Evolutionary conservation across 2,329 filamentous ascomycete species (phyloP).

Genomic region (Aspergillus sclerotialis): DNA sequence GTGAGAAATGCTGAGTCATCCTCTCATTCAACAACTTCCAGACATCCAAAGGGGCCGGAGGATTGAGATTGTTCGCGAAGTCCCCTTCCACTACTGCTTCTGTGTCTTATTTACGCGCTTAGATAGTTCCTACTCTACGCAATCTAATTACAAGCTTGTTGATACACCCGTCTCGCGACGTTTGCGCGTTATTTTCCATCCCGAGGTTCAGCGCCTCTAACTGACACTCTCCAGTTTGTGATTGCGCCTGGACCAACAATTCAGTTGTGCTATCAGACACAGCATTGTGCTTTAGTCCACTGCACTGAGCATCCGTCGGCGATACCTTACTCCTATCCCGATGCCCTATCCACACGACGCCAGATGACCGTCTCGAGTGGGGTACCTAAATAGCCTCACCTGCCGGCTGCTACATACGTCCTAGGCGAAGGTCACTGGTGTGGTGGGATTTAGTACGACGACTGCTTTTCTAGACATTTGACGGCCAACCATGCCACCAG

Average conservation of each 20-base stretch:
- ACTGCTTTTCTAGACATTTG: constrained; percentile 31
- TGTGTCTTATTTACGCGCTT: constrained; percentile 20
- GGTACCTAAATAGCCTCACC: constrained; percentile 21
- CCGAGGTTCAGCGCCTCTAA: not conserved
- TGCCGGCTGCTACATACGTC: constrained; percentile 14
- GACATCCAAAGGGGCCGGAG: constrained; percentile 26
- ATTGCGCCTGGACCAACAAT: constrained; percentile 3
- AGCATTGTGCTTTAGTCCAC: constrained; percentile 4
- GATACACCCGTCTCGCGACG: constrained; percentile 1
- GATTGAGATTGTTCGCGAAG: constrained; percentile 25
- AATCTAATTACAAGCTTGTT: constrained; percentile 1
- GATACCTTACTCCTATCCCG: constrained; percentile 10
- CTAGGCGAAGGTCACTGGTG: no score
- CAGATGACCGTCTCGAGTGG: constrained; percentile 21
- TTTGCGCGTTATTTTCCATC: constrained; percentile 5
- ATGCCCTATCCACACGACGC: constrained; percentile 19
- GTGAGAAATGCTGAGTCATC: constrained; percentile 3
- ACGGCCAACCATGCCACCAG: constrained; percentile 35
- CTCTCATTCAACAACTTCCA: constrained; percentile 28
- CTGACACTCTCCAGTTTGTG: constrained; percentile 6
- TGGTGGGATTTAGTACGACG: constrained; percentile 33
- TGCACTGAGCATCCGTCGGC: constrained; percentile 8
- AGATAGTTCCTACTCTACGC: constrained; percentile 4
- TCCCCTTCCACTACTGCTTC: constrained; percentile 11
- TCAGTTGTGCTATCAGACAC: not conserved